Conservation (phyloP, 257 asterid genomes). For the Echites panduratus region DNA sequence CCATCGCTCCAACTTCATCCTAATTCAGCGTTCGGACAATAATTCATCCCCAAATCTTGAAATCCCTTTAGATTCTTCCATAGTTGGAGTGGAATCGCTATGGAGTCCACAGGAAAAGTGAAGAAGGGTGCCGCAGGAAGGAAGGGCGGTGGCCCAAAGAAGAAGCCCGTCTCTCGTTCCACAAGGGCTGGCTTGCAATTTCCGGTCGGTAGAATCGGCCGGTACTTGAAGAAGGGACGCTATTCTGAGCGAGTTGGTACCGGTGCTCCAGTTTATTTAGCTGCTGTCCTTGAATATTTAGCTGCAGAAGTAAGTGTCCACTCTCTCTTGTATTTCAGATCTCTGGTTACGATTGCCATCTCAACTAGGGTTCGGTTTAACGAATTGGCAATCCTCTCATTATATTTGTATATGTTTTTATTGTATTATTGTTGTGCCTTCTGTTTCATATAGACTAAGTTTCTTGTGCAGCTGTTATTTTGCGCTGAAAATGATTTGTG, state of each 20-base stretch:
- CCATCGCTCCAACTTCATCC: background rate
- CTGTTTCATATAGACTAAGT: too few relatives aligned
- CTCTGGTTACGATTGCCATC: too few relatives aligned
- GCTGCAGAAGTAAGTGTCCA: slow-evolving; percentile 21
- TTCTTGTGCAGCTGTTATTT: too few relatives aligned
- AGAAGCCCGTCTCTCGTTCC: slow-evolving; percentile 35
- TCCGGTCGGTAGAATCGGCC: slow-evolving; percentile 19
- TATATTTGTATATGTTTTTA: too few relatives aligned
- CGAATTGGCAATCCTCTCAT: too few relatives aligned
- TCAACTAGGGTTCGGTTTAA: too few relatives aligned
- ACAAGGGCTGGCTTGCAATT: slow-evolving; percentile 27
- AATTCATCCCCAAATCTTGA: background rate
- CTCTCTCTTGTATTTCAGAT: too few relatives aligned
- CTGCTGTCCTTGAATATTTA: slow-evolving; percentile 28
- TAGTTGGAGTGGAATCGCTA: background rate
- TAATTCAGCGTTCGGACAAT: background rate
- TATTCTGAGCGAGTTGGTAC: slow-evolving; percentile 21
- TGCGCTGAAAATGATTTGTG: too few relatives aligned
- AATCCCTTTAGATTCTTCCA: too few relatives aligned
- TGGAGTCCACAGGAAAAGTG: slow-evolving; percentile 25
- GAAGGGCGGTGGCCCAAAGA: slow-evolving; percentile 40
- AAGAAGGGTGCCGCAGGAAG: slow-evolving; percentile 45
- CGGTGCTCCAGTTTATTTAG: slow-evolving; percentile 24
- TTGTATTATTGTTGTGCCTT: too few relatives aligned
- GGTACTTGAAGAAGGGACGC: slow-evolving; percentile 21